Base-by-base conservation (phyloP, 192 early-diverging fungal species). In the Entomortierella beljakovae region DNA sequence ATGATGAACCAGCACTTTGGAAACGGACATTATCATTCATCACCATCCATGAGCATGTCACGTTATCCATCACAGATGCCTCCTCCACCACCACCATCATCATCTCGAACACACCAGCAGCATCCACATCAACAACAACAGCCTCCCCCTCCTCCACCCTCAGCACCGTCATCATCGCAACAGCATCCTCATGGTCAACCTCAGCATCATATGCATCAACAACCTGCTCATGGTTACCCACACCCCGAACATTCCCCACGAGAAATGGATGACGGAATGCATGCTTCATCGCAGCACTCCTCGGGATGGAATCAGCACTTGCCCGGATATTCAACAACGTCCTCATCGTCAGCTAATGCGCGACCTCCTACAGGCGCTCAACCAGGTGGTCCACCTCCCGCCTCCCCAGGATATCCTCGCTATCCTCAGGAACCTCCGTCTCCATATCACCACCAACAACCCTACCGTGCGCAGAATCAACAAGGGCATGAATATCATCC, bases 241-340 rank as follows among this genome's bases (percentile, higher is more conserved):
- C 73, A 61, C 6, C 32, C 50, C 10, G 49, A 29, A 10, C 64
- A 65, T 35, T 23, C 55, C 42, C 46, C 64, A 11, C 64, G 72
- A 5, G 74, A 77, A 26, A 64, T 79, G 48, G 75, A 79, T 5
- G 75, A 79, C 0, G 42, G 64, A 11, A 74, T 66, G 54, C 66
- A 69, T 26, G 37, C 55, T 22, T 23, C 64, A 31, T 70, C 75
- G 9, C 75, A 79, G 16, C 31, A 69, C 18, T 62, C 75, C 0
- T 79, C 75, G 46, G 75, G 75, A 43, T 79, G 75, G 75, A 79
- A 79, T 13, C 66, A 69, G 23, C 66, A 68, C 31, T 37, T 79
- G 25, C 75, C 75, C 25, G 75, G 75, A 29, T 79, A 79, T 28
- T 35, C 64, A 0, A 70, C 75, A 2, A 68, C 70, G 48, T 58